Base-by-base conservation (phyloP, 2,329 filamentous ascomycete genomes). In the Xylariomycetidae sp. region DNA sequence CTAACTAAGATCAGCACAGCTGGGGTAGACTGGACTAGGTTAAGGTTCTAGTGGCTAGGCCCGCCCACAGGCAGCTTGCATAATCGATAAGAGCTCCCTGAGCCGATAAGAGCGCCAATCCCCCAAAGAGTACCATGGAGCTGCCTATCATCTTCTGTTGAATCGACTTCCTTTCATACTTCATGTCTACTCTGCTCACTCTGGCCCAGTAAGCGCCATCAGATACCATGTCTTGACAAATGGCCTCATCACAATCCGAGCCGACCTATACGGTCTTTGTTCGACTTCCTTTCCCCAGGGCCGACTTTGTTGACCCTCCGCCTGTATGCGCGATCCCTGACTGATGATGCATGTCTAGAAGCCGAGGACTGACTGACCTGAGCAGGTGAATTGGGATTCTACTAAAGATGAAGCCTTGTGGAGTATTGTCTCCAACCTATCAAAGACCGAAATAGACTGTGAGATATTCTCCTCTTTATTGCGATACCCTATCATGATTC, bases 371-470 rank as follows among this genome's bases (percentile, higher is more conserved):
- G 41, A 50, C 49, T 33, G 25, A 28, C 25, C 25, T 16, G 8
- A 17, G 11, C 7, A 94, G 88, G 81, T 92, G 35, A 79, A 88
- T 59, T 98, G 92, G 92, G 82, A 89, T 60, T 74, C 82, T 2
- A 69, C 74, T 15, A 97, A 96, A 59, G 92, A 97, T 54, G 84
- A 87, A 39, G 80, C 80, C 8, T 64, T 98, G 12, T 98, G 92
- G 92, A 86, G 86, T 58, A 79, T 95, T 32, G 75, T 97, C 5
- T 94, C 88, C 0, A 82, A 82, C 41, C 80, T 83, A 19, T 80
- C 85, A 2, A 87, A 88, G 55, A 85, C 80, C 37, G 85, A 94
- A 53, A 80, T 96, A 53, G 80, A 97, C 57, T 98, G 90, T 94
- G 68, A 58, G 69, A 51, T 23, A 25, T 31, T 13, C 9, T 34